Evolutionary conservation across 768 basidiomycete species (phyloP).

Genomic region (Russula sp.): DNA sequence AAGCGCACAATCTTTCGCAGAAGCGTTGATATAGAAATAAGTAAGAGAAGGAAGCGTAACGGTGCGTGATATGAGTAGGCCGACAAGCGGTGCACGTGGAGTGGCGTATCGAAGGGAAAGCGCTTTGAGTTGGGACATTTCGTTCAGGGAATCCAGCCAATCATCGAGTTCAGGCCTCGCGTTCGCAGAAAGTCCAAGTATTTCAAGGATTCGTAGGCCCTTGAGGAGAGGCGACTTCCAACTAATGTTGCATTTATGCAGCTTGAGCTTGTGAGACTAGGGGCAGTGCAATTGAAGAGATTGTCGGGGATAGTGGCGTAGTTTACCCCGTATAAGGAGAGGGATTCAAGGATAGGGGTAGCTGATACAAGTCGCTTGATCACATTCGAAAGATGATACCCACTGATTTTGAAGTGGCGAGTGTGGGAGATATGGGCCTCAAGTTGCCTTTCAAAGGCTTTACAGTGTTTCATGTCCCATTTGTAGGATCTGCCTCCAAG

Average conservation of each 20-base stretch:
- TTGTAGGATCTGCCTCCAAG: background rate
- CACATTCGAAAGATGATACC: background rate
- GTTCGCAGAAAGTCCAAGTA: background rate
- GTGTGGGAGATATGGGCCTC: constrained; percentile 9
- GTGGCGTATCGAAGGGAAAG: background rate
- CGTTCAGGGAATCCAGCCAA: constrained; percentile 1
- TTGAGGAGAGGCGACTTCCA: background rate
- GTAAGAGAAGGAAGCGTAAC: background rate
- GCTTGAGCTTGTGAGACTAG: background rate
- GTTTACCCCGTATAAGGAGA: background rate
- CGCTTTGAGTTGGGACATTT: background rate
- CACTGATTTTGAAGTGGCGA: constrained; percentile 4
- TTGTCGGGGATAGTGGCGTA: too few relatives aligned
- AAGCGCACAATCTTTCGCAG: constrained; percentile 7
- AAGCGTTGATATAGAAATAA: background rate
- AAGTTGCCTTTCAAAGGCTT: background rate
- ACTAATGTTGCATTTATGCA: background rate
- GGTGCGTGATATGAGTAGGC: background rate
- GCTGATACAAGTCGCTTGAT: background rate
- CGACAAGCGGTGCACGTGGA: background rate
- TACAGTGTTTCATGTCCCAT: background rate
- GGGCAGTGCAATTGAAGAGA: background rate
- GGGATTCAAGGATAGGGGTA: background rate
- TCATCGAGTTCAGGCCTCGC: background rate
- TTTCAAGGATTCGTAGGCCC: background rate